phyloP scores from a whole-genome alignment of 345 rosid genomes.

The Eucalyptus globulus region DNA sequence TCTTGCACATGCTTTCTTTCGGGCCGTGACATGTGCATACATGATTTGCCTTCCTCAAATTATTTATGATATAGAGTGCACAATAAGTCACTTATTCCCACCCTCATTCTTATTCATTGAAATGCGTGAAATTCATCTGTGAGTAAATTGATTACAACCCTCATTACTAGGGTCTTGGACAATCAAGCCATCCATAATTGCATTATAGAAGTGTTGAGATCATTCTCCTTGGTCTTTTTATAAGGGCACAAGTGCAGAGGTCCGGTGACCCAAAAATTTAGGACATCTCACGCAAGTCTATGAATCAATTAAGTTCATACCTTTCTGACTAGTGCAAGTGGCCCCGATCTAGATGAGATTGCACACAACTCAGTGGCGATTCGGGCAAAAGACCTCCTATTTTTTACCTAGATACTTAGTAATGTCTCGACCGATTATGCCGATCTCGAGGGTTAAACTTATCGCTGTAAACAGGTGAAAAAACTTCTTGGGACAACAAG shows the following conservation, averaged over 20 bases:
- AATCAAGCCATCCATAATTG: background rate
- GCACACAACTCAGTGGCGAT: background rate
- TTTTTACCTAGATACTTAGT: background rate
- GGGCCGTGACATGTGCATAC: background rate
- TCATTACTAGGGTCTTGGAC: background rate
- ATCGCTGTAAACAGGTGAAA: background rate
- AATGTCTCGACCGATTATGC: background rate
- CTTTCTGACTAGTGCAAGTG: background rate
- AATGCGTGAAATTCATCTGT: accelerated
- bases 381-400: background rate
- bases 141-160: background rate
- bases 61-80: background rate
- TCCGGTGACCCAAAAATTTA: too few relatives aligned
- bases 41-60: background rate
- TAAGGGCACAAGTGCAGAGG: background rate
- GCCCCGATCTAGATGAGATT: background rate
- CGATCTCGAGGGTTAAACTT: background rate
- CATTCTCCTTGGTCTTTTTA: background rate
- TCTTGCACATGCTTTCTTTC: too few relatives aligned
- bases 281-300: background rate
- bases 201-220: background rate
- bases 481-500: background rate
- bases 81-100: background rate
- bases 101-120: background rate
- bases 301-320: background rate